Evolutionary conservation across 2,329 filamentous ascomycete genomes (phyloP).

Genomic region (Colletotrichum noveboracense): DNA sequence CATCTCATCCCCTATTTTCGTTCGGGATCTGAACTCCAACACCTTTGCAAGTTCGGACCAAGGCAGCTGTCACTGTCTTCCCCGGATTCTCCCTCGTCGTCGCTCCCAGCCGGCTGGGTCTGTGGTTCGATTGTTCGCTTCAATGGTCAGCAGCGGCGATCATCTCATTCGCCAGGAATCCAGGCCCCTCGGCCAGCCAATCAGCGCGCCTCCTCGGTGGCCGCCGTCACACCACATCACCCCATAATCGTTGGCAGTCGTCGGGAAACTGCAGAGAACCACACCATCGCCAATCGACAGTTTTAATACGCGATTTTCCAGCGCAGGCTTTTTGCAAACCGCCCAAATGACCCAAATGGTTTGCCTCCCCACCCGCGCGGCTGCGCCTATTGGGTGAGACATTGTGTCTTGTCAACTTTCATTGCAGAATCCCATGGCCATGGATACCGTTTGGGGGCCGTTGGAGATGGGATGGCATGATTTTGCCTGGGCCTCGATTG

Average conservation of each 20-base stretch:
- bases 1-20: background rate
- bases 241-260: slow-evolving; percentile 20
- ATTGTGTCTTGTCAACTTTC: background rate
- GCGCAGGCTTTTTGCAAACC: background rate
- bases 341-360: background rate
- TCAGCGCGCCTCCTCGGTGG: slow-evolving; percentile 5
- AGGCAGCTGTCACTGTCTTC: background rate
- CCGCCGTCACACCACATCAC: slow-evolving; percentile 25
- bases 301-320: background rate
- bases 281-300: slow-evolving; percentile 6
- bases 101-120: slow-evolving; percentile 7
- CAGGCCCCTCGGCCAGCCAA: slow-evolving; percentile 6
- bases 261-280: slow-evolving; percentile 18
- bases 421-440: slow-evolving; percentile 8
- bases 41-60: background rate
- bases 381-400: slow-evolving; percentile 19
- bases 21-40: background rate
- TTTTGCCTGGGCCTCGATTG: background rate
- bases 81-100: slow-evolving; percentile 7
- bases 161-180: slow-evolving; percentile 20
- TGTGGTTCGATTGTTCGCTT: slow-evolving; percentile 14
- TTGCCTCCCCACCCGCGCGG: background rate
- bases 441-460: background rate
- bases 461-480: slow-evolving; percentile 20
- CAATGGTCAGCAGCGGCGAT: slow-evolving; percentile 12